Evolutionary conservation across 345 rosid genomes (phyloP), one percentile per base, ranked within the genome.

Genomic region (Populus ilicifolia): DNA sequence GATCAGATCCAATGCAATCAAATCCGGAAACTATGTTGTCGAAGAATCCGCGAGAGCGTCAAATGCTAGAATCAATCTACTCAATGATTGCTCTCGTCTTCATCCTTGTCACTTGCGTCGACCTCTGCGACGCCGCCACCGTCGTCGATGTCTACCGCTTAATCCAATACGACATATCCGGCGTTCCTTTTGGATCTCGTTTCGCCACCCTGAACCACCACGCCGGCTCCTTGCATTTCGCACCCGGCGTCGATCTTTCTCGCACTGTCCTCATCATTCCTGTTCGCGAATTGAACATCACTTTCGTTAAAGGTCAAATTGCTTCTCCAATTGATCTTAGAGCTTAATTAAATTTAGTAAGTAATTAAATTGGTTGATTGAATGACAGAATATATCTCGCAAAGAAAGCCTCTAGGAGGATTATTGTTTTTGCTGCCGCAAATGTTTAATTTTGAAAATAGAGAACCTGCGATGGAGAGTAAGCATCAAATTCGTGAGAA

Each of bases 61-160:
- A 85, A 12, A 72, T 92, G 79, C 76, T 95, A 43, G 94, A 88
- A 21, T 96, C 99, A 1, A 69, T 92, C 61, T 95, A 83, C 87
- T 89, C 94, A 2, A 79, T 93, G 75, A 69, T 93, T 8, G 88
- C 97, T 0, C 83, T 96, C 2, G 80, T 91, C 80, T 88, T 93
- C 78, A 80, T 92, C 46, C 91, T 96, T 78, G 86, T 96, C 5
- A 93, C 97, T 76, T 93, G 92, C 82, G 93, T 89, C 70, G 96
- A 96, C 87, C 99, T 96, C 80, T 91, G 98, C 79, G 97, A 88
- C 70, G 98, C 98, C 1, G 98, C 98, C 78, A 88, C 99, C 67
- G 98, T 91, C 70, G 94, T 96, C 62, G 98, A 96, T 80, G 99
- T 93, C 64, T 96, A 96, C 86, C 99, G 99, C 68, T 88, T 96